phyloP scores from a whole-genome alignment of 352 stramenopile species.

The Peronosclerospora sorghi region DNA sequence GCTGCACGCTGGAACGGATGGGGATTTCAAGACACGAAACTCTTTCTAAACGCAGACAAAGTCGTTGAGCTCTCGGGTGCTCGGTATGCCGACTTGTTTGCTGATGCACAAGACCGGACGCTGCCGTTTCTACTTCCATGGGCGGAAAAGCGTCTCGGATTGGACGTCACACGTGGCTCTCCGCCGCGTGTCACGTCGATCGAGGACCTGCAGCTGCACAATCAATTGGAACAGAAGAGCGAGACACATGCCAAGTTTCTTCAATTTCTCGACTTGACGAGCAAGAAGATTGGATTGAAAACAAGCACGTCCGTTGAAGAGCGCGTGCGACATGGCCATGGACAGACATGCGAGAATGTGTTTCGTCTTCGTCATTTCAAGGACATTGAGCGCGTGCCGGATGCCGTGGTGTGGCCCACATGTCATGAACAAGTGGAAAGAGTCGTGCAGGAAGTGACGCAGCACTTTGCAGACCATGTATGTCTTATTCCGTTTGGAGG shows the following conservation, averaged over 20 bases:
- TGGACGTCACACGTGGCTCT: conserved; percentile 31
- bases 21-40: conserved; percentile 58
- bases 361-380: conserved; percentile 38
- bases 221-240: conserved; percentile 8
- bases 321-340: conserved; percentile 52
- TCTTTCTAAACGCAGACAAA: conserved; percentile 47
- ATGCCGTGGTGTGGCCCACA: conserved; percentile 86
- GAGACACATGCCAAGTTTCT: conserved; percentile 12
- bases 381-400: conserved; percentile 61
- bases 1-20: conserved; percentile 63
- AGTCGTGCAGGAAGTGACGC: conserved; percentile 69
- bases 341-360: conserved; percentile 66
- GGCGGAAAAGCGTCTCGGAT: conserved; percentile 42
- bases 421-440: conserved; percentile 71
- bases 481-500: conserved; percentile 92
- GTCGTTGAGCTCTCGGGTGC: conserved; percentile 49
- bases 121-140: conserved; percentile 42
- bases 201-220: conserved; percentile 25
- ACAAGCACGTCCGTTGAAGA: conserved; percentile 34
- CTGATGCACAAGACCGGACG: conserved; percentile 26
- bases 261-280: conserved; percentile 20
- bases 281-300: conserved; percentile 19
- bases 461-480: conserved; percentile 35
- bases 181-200: conserved; percentile 19
- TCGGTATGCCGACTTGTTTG: conserved; percentile 58